phyloP scores from a whole-genome alignment of 345 rosid species.

The Mangifera indica region DNA sequence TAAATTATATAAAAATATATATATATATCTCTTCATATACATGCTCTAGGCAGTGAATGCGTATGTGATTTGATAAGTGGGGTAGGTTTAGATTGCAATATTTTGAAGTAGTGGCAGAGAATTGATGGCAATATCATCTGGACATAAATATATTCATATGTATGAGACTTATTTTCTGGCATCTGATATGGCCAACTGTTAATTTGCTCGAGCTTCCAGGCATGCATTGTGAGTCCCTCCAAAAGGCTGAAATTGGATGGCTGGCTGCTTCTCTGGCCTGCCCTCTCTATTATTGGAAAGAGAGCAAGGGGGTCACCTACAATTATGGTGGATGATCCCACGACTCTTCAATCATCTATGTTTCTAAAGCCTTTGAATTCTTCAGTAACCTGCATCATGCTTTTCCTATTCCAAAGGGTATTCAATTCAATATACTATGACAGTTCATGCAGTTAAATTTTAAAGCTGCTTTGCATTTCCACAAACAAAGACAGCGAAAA shows the following conservation, averaged over 20 bases:
- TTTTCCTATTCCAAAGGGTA: background rate
- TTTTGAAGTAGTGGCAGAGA: slow-evolving; percentile 27
- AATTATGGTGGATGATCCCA: background rate
- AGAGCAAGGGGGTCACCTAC: slow-evolving; percentile 10
- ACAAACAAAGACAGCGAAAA: background rate
- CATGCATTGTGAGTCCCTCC: slow-evolving; percentile 42
- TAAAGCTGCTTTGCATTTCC: background rate
- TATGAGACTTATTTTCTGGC: slow-evolving; percentile 26
- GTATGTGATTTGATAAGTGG: slow-evolving; percentile 11
- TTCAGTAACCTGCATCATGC: background rate
- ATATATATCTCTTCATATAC: background rate
- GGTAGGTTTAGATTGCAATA: slow-evolving; percentile 19
- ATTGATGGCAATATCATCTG: slow-evolving; percentile 26
- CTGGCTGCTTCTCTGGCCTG: slow-evolving; percentile 32
- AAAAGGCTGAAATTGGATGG: slow-evolving; percentile 36
- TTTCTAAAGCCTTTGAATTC: background rate
- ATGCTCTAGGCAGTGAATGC: slow-evolving; percentile 2
- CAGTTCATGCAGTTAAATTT: too few relatives aligned
- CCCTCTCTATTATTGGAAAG: slow-evolving; percentile 40
- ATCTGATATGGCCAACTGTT: slow-evolving; percentile 20
- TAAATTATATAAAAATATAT: background rate
- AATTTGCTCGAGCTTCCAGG: slow-evolving; percentile 13
- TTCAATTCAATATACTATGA: background rate
- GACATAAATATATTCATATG: slow-evolving; percentile 8
- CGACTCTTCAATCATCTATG: slow-evolving; percentile 16